Evolutionary conservation across 331 rosid genomes (phyloP).

Genomic region (Acacia pycnantha): DNA sequence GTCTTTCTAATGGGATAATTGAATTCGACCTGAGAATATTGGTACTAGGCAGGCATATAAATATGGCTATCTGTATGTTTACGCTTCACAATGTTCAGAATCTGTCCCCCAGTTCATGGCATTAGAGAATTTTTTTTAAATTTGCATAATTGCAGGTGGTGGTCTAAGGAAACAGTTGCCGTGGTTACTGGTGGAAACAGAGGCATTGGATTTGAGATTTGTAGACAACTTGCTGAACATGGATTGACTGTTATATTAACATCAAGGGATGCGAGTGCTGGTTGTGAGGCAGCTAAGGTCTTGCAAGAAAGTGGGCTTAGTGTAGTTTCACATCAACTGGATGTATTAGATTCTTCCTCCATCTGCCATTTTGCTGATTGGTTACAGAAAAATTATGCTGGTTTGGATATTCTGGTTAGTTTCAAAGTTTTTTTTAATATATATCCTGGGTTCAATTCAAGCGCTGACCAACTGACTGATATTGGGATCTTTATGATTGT

Average conservation of each 20-base stretch:
- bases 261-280: conserved; percentile 74
- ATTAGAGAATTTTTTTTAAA: not conserved
- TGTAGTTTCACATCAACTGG: conserved; percentile 74
- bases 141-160: conserved; percentile 60
- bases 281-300: conserved; percentile 77
- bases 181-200: conserved; percentile 94
- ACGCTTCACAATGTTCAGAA: not conserved
- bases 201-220: conserved; percentile 91
- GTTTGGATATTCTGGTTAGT: conserved; percentile 80
- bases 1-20: not conserved
- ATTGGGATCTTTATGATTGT: not conserved
- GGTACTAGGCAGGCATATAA: not conserved
- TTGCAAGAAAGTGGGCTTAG: conserved; percentile 86
- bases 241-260: conserved; percentile 79
- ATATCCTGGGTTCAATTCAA: not conserved
- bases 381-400: conserved; percentile 73
- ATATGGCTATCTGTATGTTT: not conserved
- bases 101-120: not conserved
- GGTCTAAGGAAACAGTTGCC: conserved; percentile 82
- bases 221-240: conserved; percentile 73
- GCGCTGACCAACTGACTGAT: not conserved
- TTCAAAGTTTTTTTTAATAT: not conserved
- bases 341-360: conserved; percentile 73
- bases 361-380: conserved; percentile 63
- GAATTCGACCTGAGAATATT: not conserved